Conservation (phyloP, 345 rosid genomes). For the Eucalyptus urophylla region DNA sequence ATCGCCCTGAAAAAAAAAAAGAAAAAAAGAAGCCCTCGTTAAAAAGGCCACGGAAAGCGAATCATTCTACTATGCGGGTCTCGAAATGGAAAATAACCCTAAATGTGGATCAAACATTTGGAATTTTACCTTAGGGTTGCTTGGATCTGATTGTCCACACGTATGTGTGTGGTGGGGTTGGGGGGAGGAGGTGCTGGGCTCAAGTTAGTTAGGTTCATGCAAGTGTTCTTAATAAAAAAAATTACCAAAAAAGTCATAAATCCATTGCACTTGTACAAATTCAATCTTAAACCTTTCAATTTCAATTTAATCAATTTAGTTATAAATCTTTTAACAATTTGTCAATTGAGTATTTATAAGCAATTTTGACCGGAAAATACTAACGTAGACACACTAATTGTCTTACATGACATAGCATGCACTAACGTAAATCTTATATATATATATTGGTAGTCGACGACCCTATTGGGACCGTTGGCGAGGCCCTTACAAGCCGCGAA, state of each 20-base stretch:
- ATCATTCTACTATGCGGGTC: not conserved
- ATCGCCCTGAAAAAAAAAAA: not conserved
- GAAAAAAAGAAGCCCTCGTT: not conserved
- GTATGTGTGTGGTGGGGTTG: not conserved
- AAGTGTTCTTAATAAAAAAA: not conserved
- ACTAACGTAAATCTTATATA: too few species aligned
- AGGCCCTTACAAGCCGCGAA: not conserved
- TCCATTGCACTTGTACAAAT: too few species aligned
- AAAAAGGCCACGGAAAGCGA: not conserved
- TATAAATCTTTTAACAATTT: too few species aligned
- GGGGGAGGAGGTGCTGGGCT: not conserved
- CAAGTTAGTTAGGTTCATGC: not conserved
- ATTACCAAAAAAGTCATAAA: not conserved
- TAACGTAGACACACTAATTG: fast-evolving
- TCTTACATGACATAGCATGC: fast-evolving
- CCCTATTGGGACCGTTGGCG: fast-evolving
- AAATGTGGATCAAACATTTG: not conserved
- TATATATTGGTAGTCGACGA: too few species aligned
- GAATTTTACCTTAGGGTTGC: not conserved
- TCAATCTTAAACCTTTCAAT: fast-evolving
- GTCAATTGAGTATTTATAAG: too few species aligned
- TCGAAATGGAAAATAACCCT: not conserved
- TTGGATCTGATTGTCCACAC: not conserved
- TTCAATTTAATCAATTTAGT: too few species aligned
- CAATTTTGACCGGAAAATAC: fast-evolving